Conservation (phyloP, 2,329 filamentous ascomycete species). For the Aspergillus sp. region DNA sequence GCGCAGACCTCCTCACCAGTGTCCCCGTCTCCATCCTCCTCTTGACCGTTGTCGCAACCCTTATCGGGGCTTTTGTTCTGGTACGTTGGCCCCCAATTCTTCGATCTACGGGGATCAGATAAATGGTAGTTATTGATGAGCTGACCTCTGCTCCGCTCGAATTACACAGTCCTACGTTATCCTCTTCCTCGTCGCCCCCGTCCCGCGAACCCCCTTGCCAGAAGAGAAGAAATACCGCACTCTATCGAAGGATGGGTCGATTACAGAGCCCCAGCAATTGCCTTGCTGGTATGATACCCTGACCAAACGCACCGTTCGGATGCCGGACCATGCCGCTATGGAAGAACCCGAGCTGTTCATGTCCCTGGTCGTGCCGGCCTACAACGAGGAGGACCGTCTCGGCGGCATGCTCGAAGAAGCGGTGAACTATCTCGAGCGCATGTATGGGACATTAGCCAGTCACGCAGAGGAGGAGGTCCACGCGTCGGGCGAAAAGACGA, state of each 20-base stretch:
- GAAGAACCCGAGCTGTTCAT: conserved; percentile 79
- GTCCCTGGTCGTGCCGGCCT: conserved; percentile 90
- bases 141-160: background rate
- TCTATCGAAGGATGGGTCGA: conserved; percentile 63
- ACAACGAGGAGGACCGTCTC: conserved; percentile 86
- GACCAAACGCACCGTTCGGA: conserved; percentile 56
- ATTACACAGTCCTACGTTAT: conserved; percentile 62
- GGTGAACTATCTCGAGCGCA: conserved; percentile 76
- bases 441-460: conserved; percentile 60
- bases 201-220: conserved; percentile 68
- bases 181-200: conserved; percentile 74
- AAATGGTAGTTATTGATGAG: background rate
- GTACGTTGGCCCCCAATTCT: conserved; percentile 25
- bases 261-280: conserved; percentile 56
- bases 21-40: conserved; percentile 32
- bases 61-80: conserved; percentile 32
- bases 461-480: conserved; percentile 13
- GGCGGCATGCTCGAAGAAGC: conserved; percentile 86
- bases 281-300: conserved; percentile 87
- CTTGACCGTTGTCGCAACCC: conserved; percentile 27
- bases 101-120: background rate
- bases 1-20: conserved; percentile 27
- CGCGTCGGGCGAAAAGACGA: conserved; percentile 16
- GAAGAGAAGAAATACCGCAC: conserved; percentile 87
- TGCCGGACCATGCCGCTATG: conserved; percentile 51